phyloP scores from a whole-genome alignment of 1,284 basidiomycete genomes.

The Rhodotorula sp. region DNA sequence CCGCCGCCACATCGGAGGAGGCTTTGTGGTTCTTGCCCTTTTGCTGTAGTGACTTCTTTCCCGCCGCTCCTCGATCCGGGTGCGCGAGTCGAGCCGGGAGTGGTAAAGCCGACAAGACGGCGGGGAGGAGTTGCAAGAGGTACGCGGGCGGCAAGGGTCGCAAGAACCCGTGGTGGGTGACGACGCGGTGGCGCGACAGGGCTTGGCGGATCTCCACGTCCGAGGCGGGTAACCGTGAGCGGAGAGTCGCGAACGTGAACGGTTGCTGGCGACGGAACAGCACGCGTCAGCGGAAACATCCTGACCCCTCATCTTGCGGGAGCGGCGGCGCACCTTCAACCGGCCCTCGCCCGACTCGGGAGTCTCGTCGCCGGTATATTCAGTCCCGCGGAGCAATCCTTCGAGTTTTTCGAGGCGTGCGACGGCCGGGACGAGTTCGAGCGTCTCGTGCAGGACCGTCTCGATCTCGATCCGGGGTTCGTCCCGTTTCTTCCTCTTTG shows the following conservation, averaged over 20 bases:
- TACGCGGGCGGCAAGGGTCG: conserved; percentile 66
- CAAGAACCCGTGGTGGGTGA: conserved; percentile 53
- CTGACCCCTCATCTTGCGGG: too few species aligned
- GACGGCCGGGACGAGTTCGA: conserved; percentile 40
- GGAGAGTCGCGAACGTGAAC: conserved; percentile 20
- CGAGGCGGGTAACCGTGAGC: conserved; percentile 33
- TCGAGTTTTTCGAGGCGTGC: conserved; percentile 36
- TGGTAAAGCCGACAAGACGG: conserved; percentile 62
- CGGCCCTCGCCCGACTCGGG: not conserved
- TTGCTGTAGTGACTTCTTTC: not conserved
- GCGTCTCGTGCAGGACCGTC: conserved; percentile 43
- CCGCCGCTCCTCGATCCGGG: conserved; percentile 47
- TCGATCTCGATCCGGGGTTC: conserved; percentile 27
- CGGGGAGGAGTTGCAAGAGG: conserved; percentile 67
- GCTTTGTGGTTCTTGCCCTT: conserved; percentile 9
- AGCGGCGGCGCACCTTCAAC: not conserved
- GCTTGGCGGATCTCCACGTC: conserved; percentile 30
- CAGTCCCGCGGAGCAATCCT: conserved; percentile 23
- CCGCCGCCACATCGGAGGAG: conserved; percentile 10
- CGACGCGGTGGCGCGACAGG: conserved; percentile 19
- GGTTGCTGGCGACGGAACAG: not conserved
- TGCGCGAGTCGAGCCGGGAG: conserved; percentile 53
- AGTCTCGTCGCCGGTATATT: conserved; percentile 25
- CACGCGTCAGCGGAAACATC: not conserved
- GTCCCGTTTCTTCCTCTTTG: conserved; percentile 20